Percentiles rank a stretch among this genome's conserved stretches.
Conservation (phyloP, 768 basidiomycete genomes). For the Pleurotus eryngii region DNA sequence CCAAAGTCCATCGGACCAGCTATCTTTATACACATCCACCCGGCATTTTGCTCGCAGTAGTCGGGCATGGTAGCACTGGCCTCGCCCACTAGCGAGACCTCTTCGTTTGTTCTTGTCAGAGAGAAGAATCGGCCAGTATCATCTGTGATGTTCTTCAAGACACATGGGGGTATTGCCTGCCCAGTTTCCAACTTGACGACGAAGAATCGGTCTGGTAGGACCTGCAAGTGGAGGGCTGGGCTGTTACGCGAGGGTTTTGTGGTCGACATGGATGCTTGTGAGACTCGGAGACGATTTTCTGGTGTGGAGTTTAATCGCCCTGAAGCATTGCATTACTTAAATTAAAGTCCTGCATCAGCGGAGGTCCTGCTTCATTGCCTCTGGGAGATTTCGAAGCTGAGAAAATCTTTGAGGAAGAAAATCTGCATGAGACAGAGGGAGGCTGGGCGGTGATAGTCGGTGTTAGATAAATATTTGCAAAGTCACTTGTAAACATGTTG, state of each 20-base stretch:
- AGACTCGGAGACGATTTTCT: neutral
- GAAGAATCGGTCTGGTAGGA: constrained; percentile 42
- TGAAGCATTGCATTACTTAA: neutral
- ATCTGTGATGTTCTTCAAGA: constrained; percentile 27
- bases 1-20: constrained; percentile 67
- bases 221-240: constrained; percentile 44
- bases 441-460: constrained; percentile 17
- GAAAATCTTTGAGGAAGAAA: neutral
- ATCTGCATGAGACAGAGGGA: neutral
- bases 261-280: neutral
- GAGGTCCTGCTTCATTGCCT: constrained; percentile 6
- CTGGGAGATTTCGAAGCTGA: constrained; percentile 1
- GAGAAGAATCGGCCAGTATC: constrained; percentile 40
- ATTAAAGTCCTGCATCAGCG: constrained; percentile 1
- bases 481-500: neutral
- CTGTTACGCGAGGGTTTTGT: constrained; percentile 37
- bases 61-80: constrained; percentile 32
- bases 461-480: constrained; percentile 4
- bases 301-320: neutral
- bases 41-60: constrained; percentile 31
- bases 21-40: constrained; percentile 61
- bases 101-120: constrained; percentile 56
- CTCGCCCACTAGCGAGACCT: constrained; percentile 58
- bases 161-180: constrained; percentile 30
- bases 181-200: constrained; percentile 39